A percentile compares a stretch with the other conserved stretches of the same genome.
Evolutionary conservation across 225 moss, liverwort and hornwort species (phyloP).

Genomic region (Asterella californica): DNA sequence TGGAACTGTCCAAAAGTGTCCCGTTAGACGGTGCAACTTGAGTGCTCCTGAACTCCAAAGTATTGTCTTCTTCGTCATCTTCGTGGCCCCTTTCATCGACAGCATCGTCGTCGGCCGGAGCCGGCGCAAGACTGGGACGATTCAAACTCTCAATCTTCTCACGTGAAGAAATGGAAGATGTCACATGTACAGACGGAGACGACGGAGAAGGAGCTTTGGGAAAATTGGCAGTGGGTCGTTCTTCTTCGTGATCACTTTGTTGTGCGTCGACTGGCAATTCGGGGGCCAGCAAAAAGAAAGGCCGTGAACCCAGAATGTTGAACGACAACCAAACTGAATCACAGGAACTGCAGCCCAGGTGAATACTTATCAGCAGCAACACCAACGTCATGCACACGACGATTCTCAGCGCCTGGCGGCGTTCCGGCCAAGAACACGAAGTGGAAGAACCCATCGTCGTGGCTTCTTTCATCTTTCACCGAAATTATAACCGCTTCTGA

Average conservation of each 20-base stretch:
- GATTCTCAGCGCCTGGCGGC: constrained; percentile 3
- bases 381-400: constrained; percentile 19
- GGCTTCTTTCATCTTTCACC: background rate
- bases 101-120: background rate
- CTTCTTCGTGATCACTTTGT: constrained; percentile 13
- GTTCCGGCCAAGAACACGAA: background rate
- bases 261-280: constrained; percentile 9
- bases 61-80: background rate
- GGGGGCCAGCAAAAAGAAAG: background rate
- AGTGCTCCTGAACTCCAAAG: background rate
- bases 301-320: constrained; percentile 18
- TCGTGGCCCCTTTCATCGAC: background rate
- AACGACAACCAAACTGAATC: constrained; percentile 25
- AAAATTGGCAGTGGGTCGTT: background rate
- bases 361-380: constrained; percentile 18
- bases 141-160: background rate
- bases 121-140: background rate
- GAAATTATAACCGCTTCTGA: background rate
- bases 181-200: background rate
- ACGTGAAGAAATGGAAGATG: background rate
- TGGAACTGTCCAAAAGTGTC: background rate
- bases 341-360: constrained; percentile 15
- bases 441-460: background rate
- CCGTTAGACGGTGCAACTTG: background rate
- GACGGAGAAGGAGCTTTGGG: background rate